A percentile compares a stretch with the other conserved stretches of the same genome.
These are phyloP conservation scores for Areca catechu DNA, from an alignment of 176 grass and related monocot genomes.

Conservation along the genomic window DNA sequence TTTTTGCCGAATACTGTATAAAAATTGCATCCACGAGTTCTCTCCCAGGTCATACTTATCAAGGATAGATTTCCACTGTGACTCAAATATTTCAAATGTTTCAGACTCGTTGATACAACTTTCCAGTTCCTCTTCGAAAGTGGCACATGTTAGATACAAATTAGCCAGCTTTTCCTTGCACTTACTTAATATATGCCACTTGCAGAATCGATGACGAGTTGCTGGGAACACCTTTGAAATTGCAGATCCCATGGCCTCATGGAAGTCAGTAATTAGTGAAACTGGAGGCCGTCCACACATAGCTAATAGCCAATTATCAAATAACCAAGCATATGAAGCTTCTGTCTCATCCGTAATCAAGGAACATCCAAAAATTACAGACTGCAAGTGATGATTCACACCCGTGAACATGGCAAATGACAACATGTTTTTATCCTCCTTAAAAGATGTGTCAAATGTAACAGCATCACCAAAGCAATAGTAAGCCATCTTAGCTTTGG, in stretches of 20 bases:
- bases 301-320: conserved; percentile 45
- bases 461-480: conserved; percentile 63
- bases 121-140: conserved; percentile 38
- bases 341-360: conserved; percentile 41
- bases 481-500: conserved; percentile 44
- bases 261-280: conserved; percentile 35
- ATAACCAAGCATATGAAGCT: conserved; percentile 43
- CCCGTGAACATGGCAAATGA: conserved; percentile 49
- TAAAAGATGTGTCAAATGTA: conserved; percentile 46
- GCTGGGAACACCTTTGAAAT: conserved; percentile 44
- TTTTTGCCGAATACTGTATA: conserved; percentile 38
- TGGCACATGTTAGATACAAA: conserved; percentile 28
- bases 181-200: conserved; percentile 35
- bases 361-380: conserved; percentile 45
- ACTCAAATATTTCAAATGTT: conserved; percentile 48
- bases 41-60: conserved; percentile 46
- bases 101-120: conserved; percentile 26
- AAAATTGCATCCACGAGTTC: conserved; percentile 44
- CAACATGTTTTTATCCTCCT: conserved; percentile 39
- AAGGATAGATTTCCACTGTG: conserved; percentile 33
- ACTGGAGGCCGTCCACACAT: conserved; percentile 38
- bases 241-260: conserved; percentile 29
- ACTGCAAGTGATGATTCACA: conserved; percentile 54
- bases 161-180: conserved; percentile 33
- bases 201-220: conserved; percentile 40